These are phyloP conservation scores for Suillus luteus DNA, from an alignment of 768 basidiomycete species.

Conservation along the genomic window DNA sequence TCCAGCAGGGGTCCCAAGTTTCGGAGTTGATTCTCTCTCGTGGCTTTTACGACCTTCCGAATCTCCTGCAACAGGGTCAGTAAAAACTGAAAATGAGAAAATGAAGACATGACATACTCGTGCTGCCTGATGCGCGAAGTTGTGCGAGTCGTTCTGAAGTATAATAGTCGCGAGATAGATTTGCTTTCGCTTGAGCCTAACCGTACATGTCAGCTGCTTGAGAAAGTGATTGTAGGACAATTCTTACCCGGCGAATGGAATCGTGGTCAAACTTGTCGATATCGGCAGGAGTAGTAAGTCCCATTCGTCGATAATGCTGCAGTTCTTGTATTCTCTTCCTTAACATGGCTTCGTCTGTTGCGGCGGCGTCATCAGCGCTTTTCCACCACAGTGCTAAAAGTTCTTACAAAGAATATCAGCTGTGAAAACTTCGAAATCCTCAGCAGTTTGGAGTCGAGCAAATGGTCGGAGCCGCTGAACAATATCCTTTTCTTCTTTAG, in stretches of 20 bases:
- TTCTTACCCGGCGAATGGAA: constrained; percentile 66
- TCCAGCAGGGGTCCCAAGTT: constrained; percentile 40
- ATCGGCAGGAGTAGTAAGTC: constrained; percentile 81
- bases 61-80: constrained; percentile 38
- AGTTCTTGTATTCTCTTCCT: constrained; percentile 89
- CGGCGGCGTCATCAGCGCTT: background rate
- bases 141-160: constrained; percentile 53
- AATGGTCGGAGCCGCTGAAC: constrained; percentile 88
- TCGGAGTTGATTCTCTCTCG: constrained; percentile 64
- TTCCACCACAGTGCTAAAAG: background rate
- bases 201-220: background rate
- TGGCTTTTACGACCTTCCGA: constrained; percentile 57
- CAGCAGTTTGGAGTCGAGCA: constrained; percentile 84
- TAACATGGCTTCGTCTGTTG: constrained; percentile 80
- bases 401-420: constrained; percentile 89
- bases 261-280: constrained; percentile 88
- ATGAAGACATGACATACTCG: constrained; percentile 50
- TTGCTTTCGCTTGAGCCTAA: constrained; percentile 66
- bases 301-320: constrained; percentile 86
- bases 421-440: constrained; percentile 87
- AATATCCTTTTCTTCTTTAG: constrained; percentile 90
- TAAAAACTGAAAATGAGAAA: background rate
- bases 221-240: background rate
- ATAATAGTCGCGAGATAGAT: constrained; percentile 56
- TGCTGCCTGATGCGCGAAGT: constrained; percentile 44